These are phyloP conservation scores for Ceratobasidium sp. DNA, from an alignment of 1,284 basidiomycete species.

Conservation along the genomic window DNA sequence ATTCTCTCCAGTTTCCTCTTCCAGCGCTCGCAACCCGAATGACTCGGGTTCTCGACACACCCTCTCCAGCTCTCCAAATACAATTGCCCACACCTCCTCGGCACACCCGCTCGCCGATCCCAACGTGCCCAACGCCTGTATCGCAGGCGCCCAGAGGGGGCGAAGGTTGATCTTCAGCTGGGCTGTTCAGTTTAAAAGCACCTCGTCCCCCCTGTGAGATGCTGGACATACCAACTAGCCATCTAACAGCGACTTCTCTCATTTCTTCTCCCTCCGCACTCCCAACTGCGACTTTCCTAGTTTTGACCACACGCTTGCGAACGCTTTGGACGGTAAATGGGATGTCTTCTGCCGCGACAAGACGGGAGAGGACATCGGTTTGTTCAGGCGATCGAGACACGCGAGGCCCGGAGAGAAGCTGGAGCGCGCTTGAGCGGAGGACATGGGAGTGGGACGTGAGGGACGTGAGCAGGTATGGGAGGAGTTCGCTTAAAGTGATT, in stretches of 20 bases:
- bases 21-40: conserved; percentile 44
- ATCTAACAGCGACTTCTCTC: conserved; percentile 66
- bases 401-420: conserved; percentile 54
- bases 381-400: conserved; percentile 19
- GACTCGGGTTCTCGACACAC: conserved; percentile 42
- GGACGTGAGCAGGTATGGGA: conserved; percentile 31
- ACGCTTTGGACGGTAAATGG: conserved; percentile 80
- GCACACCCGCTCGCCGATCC: conserved; percentile 67
- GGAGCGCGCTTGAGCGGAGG: conserved; percentile 50
- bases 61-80: conserved; percentile 71
- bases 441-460: conserved; percentile 28
- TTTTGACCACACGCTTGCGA: conserved; percentile 81
- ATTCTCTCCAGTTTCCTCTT: conserved; percentile 52
- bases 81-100: conserved; percentile 74
- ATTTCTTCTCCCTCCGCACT: conserved; percentile 61
- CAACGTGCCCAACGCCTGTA: conserved; percentile 68
- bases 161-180: conserved; percentile 92
- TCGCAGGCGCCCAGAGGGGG: conserved; percentile 88
- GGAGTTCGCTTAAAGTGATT: not conserved
- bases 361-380: conserved; percentile 67
- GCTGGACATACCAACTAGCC: conserved; percentile 68
- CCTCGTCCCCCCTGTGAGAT: not conserved
- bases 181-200: conserved; percentile 58
- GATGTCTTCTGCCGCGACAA: conserved; percentile 78
- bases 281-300: conserved; percentile 56